Evolutionary conservation across 129 eudicot genomes (phyloP), one percentile per base, ranked within the genome.

Genomic region (Centrapalus pauciflorus): DNA sequence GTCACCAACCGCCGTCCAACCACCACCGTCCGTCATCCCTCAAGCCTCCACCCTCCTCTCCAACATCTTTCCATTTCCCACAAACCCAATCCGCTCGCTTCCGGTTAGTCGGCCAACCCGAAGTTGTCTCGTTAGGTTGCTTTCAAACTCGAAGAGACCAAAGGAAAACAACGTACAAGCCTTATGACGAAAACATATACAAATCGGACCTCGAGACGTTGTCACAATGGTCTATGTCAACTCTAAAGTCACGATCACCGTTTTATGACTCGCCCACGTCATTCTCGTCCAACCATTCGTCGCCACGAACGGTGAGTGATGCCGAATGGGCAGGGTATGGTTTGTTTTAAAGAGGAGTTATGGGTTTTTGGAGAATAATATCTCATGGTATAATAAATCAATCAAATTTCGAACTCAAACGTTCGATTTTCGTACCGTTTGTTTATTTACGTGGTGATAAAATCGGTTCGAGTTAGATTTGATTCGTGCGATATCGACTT

Each of bases 281-380:
- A 10, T 79, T 80, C 43, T 83, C 86, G 16, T 85, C 92, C 9
- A 51, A 56, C 43, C 72, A 55, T 55, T 82, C 85, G 0, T 80
- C 92, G 34, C 87, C 85, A 6, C 77, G 71, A 58, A 77, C 71
- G 41, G 77, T 62, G 12, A 63, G 70, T 21, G 90, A 87, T 71
- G 88, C 80, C 12, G 95, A 87, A 33, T 87, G 95, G 95, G 95
- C 83, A 0, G 84, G 81, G 2, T 81, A 81, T 14, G 90, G 81
- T 57, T 59, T 87, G 5, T 87, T 87, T 69, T 87, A 68, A 76
- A 37, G 33, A 5, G 9, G 41, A 25, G 29, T 12, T 25, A 30
- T 2, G n/a, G 66, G 35, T 7, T 14, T 45, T 37, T 21, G 24
- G 20, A 32, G 23, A 7, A 48, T 71, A 64, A 5, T 20, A 1